Conservation (phyloP, 192 early-diverging fungal species). For the Entomortierella parvispora region DNA sequence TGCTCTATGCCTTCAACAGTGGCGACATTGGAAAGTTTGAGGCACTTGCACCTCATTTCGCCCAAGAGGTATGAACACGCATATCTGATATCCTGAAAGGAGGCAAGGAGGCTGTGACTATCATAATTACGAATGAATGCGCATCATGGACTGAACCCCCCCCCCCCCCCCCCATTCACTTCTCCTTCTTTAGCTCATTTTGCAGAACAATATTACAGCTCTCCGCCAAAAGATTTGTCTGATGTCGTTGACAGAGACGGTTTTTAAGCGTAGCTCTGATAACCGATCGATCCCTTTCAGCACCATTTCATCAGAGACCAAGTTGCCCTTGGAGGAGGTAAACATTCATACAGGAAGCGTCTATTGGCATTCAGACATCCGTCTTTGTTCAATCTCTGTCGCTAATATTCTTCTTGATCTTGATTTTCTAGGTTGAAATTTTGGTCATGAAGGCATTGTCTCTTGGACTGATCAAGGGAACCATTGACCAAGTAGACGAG, state of each 20-base stretch:
- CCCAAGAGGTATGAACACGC: slow-evolving; percentile 28
- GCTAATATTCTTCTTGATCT: not conserved
- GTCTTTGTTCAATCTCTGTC: too few species aligned
- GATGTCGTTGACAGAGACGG: slow-evolving; percentile 95
- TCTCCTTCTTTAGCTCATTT: slow-evolving; percentile 68
- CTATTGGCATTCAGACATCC: too few species aligned
- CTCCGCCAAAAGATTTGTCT: slow-evolving; percentile 96
- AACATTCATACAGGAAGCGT: not conserved
- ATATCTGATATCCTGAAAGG: too few species aligned
- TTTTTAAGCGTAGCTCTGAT: slow-evolving; percentile 87
- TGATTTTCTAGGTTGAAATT: slow-evolving; percentile 81
- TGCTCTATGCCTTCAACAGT: slow-evolving; percentile 93
- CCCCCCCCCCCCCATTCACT: not conserved
- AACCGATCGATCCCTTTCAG: slow-evolving; percentile 82
- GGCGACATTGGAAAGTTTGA: slow-evolving; percentile 96
- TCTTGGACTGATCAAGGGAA: slow-evolving; percentile 90
- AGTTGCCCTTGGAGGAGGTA: slow-evolving; percentile 77
- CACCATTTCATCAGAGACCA: slow-evolving; percentile 84
- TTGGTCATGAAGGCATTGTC: slow-evolving; percentile 98
- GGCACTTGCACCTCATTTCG: slow-evolving; percentile 65
- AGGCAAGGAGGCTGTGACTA: too few species aligned
- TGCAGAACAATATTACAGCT: slow-evolving; percentile 78
- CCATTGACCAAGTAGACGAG: slow-evolving; percentile 95
- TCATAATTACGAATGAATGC: too few species aligned
- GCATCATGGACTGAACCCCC: not conserved